A percentile compares a stretch with the other conserved stretches of the same genome.
Evolutionary conservation across 495 filamentous ascomycete genomes (phyloP).

Genomic region (Neurospora intermedia): DNA sequence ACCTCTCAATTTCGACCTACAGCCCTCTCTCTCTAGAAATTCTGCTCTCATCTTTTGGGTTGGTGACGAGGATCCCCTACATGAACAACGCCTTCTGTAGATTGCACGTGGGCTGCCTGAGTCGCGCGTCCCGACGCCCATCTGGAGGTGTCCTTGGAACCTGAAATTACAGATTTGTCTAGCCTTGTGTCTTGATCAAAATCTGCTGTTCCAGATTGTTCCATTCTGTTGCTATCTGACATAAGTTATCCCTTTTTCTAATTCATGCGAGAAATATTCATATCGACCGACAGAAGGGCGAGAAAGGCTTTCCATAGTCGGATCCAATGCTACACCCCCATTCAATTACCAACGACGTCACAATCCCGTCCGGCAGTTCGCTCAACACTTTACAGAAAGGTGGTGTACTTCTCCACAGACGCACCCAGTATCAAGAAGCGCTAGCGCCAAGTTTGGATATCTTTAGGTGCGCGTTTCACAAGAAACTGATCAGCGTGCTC

Average conservation of each 20-base stretch:
- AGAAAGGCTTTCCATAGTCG: neutral
- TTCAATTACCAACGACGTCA: neutral
- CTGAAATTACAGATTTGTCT: constrained; percentile 11
- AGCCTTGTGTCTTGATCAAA: constrained; percentile 2
- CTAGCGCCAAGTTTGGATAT: neutral
- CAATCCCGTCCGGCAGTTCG: neutral
- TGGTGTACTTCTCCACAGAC: neutral
- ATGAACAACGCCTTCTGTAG: neutral
- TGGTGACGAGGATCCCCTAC: neutral
- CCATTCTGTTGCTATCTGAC: neutral
- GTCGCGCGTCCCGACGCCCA: neutral
- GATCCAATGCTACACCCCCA: neutral
- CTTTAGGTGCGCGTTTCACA: neutral
- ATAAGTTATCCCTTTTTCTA: neutral
- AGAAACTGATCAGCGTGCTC: neutral
- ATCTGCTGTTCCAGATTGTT: neutral
- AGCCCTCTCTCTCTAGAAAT: neutral
- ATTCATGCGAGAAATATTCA: neutral
- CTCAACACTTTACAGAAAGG: neutral
- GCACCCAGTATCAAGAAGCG: neutral
- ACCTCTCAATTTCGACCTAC: neutral
- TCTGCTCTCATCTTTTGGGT: neutral
- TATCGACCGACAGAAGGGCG: neutral
- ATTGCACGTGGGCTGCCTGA: neutral
- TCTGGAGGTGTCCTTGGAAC: neutral